phyloP scores from a whole-genome alignment of 192 early-diverging fungal species.

The Rhizophlyctis rosea region DNA sequence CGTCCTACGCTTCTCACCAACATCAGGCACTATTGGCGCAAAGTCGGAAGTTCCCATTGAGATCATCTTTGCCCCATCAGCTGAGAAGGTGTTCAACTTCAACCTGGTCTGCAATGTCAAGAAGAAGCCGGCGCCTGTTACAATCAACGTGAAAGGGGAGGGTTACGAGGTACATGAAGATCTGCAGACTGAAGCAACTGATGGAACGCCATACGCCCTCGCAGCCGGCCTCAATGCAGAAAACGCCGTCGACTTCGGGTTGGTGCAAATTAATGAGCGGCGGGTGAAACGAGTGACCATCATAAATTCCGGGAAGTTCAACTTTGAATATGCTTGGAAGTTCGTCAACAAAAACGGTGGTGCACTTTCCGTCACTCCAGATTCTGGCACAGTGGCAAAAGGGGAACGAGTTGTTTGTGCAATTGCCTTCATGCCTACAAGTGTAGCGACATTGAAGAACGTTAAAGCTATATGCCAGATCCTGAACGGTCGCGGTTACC shows the following conservation, averaged over 20 bases:
- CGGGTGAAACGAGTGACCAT: conserved; percentile 45
- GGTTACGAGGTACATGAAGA: conserved; percentile 59
- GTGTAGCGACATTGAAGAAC: conserved; percentile 33
- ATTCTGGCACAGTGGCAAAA: conserved; percentile 50
- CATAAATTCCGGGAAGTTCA: conserved; percentile 56
- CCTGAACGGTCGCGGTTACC: conserved; percentile 48
- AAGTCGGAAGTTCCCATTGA: conserved; percentile 51
- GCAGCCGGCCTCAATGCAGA: conserved; percentile 22
- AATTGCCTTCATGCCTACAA: conserved; percentile 42
- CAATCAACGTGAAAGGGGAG: conserved; percentile 61
- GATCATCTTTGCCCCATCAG: conserved; percentile 47
- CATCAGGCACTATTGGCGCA: conserved; percentile 38
- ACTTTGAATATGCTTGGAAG: conserved; percentile 60
- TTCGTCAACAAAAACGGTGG: conserved; percentile 20
- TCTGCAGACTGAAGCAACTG: conserved; percentile 46
- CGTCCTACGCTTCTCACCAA: conserved; percentile 47
- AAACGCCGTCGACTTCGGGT: conserved; percentile 56
- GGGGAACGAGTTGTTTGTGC: conserved; percentile 52
- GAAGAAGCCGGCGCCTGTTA: conserved; percentile 56
- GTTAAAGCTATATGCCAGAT: conserved; percentile 50
- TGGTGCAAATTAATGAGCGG: conserved; percentile 57
- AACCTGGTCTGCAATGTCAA: conserved; percentile 53
- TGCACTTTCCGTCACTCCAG: conserved; percentile 37
- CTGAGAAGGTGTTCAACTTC: conserved; percentile 60
- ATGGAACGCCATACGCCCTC: conserved; percentile 43